A percentile compares a stretch with the other conserved stretches of the same genome.
Evolutionary conservation across 176 grass and related monocot genomes (phyloP).

Genomic region (Aegilops speltoides): DNA sequence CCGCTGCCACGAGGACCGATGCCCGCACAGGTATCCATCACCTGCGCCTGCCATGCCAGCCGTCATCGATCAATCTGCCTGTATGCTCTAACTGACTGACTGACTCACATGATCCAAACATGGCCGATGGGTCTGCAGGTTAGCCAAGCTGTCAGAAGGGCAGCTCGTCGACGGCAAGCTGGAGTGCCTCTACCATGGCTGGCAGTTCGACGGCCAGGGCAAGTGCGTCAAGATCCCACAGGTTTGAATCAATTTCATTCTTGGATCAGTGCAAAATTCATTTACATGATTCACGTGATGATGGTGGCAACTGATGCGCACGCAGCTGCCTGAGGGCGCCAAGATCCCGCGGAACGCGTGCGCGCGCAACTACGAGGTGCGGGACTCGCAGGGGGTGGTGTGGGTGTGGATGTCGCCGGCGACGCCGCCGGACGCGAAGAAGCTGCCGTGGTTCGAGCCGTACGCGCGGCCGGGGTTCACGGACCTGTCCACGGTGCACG

Average conservation of each 20-base stretch:
- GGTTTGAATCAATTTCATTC: not conserved
- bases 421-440: slow-evolving; percentile 41
- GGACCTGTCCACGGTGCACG: slow-evolving; percentile 76
- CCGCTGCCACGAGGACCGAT: slow-evolving; percentile 85
- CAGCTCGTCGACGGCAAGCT: slow-evolving; percentile 81
- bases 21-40: slow-evolving; percentile 75
- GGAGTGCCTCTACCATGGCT: slow-evolving; percentile 96
- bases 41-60: not conserved
- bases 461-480: slow-evolving; percentile 67
- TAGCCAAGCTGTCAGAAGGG: slow-evolving; percentile 89
- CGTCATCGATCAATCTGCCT: no score
- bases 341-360: slow-evolving; percentile 87
- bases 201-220: slow-evolving; percentile 93
- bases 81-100: no score
- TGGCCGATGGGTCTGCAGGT: slow-evolving; percentile 21
- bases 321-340: slow-evolving; percentile 67
- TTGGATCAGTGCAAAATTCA: not conserved
- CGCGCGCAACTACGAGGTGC: slow-evolving; percentile 70
- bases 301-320: no score
- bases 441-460: slow-evolving; percentile 80
- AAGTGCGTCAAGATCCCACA: slow-evolving; percentile 89
- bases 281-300: not conserved
- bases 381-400: slow-evolving; percentile 81
- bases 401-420: slow-evolving; percentile 92
- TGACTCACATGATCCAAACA: no score